A percentile compares a stretch with the other conserved stretches of the same genome.
These are phyloP conservation scores for Aspergillus fructus DNA, from an alignment of 2,329 filamentous ascomycete genomes.

Conservation along the genomic window DNA sequence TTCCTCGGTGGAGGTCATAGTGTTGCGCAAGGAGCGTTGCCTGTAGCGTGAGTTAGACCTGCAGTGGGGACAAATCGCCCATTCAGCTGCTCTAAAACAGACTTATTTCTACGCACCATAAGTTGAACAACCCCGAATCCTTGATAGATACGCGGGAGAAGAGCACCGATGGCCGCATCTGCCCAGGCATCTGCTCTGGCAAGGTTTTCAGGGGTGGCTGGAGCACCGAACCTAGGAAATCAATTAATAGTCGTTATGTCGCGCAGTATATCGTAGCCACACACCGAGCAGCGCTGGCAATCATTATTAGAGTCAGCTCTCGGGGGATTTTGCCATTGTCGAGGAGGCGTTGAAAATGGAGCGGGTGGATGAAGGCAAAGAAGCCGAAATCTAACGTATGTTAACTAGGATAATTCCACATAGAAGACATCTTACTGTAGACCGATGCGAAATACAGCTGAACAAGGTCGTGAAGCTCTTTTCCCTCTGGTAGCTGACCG, in stretches of 20 bases:
- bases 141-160: background rate
- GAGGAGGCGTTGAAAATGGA: background rate
- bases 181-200: slow-evolving; percentile 1
- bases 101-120: background rate
- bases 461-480: background rate
- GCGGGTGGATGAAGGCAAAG: background rate
- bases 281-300: background rate
- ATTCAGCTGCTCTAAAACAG: too few species aligned
- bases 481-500: background rate
- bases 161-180: background rate
- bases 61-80: too few species aligned
- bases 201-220: background rate
- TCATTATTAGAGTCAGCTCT: slow-evolving; percentile 1
- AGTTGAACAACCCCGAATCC: background rate
- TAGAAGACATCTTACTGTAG: background rate
- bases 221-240: background rate
- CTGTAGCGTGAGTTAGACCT: background rate
- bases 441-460: background rate
- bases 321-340: background rate
- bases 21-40: background rate
- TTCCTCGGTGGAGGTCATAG: background rate
- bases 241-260: too few species aligned
- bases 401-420: background rate
- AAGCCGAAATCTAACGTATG: background rate
- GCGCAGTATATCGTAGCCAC: background rate